Percentiles rank a stretch among this genome's conserved stretches.
Conservation (phyloP, 73 alveolate species). For the Urostyla sp. region DNA sequence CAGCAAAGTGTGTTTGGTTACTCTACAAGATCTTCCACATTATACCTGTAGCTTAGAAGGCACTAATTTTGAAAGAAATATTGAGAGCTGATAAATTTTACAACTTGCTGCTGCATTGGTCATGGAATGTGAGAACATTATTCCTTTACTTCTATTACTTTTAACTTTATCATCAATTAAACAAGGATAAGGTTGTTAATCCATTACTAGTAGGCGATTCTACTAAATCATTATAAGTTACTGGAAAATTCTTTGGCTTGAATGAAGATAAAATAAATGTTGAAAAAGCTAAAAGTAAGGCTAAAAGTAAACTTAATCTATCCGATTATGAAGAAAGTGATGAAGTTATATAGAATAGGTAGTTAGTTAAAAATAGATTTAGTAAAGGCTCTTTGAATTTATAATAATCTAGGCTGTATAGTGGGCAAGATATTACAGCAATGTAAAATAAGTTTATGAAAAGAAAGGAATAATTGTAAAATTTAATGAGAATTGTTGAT, state of each 20-base stretch:
- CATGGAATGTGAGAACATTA: slow-evolving; percentile 75
- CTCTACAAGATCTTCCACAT: slow-evolving; percentile 65
- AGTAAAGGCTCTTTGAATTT: slow-evolving; percentile 34
- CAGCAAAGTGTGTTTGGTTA: slow-evolving; percentile 78
- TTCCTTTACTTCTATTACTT: slow-evolving; percentile 70
- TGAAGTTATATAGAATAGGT: neutral
- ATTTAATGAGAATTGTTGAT: neutral
- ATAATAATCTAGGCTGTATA: slow-evolving; percentile 18
- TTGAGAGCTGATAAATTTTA: slow-evolving; percentile 51
- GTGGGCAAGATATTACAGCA: slow-evolving; percentile 16
- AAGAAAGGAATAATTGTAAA: slow-evolving; percentile 3
- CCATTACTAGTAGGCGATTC: neutral
- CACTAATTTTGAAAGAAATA: slow-evolving; percentile 54
- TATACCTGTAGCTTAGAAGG: slow-evolving; percentile 54
- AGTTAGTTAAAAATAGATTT: slow-evolving; percentile 12
- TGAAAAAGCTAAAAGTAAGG: neutral
- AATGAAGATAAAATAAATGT: neutral
- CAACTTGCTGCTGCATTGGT: slow-evolving; percentile 83
- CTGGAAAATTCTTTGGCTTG: slow-evolving; percentile 30
- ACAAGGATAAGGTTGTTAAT: neutral
- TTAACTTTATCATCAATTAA: slow-evolving; percentile 22
- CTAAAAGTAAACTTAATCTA: no score
- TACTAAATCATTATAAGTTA: neutral
- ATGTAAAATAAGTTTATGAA: slow-evolving; percentile 13
- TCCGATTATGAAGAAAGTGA: no score